phyloP scores from a whole-genome alignment of 78 protist species.

The Monocercomonoides exilis region DNA sequence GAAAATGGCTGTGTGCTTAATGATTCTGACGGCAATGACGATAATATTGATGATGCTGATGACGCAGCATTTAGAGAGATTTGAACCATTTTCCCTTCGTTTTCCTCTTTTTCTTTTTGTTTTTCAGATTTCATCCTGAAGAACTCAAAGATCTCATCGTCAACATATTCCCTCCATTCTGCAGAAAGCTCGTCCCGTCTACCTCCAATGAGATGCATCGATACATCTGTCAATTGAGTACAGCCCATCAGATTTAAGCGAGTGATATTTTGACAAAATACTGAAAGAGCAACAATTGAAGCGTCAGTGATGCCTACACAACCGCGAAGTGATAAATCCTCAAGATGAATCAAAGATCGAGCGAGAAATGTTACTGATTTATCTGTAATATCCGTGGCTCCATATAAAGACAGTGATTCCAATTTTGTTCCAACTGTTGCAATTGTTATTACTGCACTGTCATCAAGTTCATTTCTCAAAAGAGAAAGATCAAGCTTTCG shows the following conservation, averaged over 20 bases:
- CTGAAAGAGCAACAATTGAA: not conserved
- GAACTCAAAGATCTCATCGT: too few relatives aligned
- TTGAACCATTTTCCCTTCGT: too few relatives aligned
- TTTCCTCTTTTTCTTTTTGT: too few relatives aligned
- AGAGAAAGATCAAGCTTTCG: not conserved
- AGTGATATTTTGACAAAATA: not conserved
- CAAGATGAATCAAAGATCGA: not conserved
- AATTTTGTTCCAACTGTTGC: not conserved
- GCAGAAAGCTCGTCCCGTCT: too few relatives aligned
- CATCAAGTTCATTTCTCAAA: not conserved
- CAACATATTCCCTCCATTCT: too few relatives aligned
- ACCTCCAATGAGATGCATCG: not conserved
- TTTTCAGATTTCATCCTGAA: too few relatives aligned
- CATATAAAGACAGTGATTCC: not conserved
- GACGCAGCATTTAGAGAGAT: too few relatives aligned
- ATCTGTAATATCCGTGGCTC: not conserved
- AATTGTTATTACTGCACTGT: not conserved
- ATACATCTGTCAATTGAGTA: not conserved
- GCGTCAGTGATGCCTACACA: not conserved
- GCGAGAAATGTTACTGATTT: not conserved
- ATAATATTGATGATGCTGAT: too few relatives aligned
- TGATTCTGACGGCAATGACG: too few relatives aligned
- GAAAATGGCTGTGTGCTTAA: too few relatives aligned
- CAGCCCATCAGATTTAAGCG: not conserved
- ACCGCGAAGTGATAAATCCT: not conserved